Conservation (phyloP, 768 basidiomycete species). For the Pluteus cervinus region DNA sequence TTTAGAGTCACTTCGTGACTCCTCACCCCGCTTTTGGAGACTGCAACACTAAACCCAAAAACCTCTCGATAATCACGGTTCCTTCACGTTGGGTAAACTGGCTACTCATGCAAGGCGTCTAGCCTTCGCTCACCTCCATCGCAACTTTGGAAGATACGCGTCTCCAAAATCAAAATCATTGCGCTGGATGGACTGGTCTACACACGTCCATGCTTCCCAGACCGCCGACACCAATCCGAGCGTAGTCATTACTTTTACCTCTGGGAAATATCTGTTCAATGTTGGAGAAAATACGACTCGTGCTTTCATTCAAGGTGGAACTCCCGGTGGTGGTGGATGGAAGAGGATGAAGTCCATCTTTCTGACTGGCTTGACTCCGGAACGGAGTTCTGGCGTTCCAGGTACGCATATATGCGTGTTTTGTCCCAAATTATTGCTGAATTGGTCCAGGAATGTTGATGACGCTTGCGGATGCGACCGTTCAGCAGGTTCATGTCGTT, state of each 20-base stretch:
- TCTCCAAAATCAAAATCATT: too few relatives aligned
- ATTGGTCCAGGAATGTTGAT: slow-evolving; percentile 58
- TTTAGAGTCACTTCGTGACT: too few relatives aligned
- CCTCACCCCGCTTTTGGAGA: too few relatives aligned
- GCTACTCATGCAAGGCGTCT: slow-evolving; percentile 1
- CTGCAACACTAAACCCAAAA: too few relatives aligned
- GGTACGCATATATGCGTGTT: slow-evolving; percentile 39
- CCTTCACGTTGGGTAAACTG: slow-evolving; percentile 3
- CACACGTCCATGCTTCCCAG: slow-evolving; percentile 48
- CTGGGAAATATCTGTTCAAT: slow-evolving; percentile 85
- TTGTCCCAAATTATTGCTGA: slow-evolving; percentile 2
- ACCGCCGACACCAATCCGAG: slow-evolving; percentile 81
- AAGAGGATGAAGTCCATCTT: slow-evolving; percentile 67
- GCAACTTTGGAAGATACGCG: too few relatives aligned
- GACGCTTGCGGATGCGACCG: slow-evolving; percentile 70
- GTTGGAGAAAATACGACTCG: slow-evolving; percentile 77
- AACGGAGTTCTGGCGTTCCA: slow-evolving; percentile 64
- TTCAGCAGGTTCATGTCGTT: slow-evolving; percentile 49
- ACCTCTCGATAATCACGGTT: too few relatives aligned
- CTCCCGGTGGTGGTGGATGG: slow-evolving; percentile 57
- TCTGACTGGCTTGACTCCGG: slow-evolving; percentile 57
- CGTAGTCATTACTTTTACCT: slow-evolving; percentile 68
- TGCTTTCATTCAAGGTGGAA: slow-evolving; percentile 66
- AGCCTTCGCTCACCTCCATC: background rate
- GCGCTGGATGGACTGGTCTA: slow-evolving; percentile 51